Evolutionary conservation across 2,329 filamentous ascomycete genomes (phyloP).

Genomic region (Sclerotinia borealis): DNA sequence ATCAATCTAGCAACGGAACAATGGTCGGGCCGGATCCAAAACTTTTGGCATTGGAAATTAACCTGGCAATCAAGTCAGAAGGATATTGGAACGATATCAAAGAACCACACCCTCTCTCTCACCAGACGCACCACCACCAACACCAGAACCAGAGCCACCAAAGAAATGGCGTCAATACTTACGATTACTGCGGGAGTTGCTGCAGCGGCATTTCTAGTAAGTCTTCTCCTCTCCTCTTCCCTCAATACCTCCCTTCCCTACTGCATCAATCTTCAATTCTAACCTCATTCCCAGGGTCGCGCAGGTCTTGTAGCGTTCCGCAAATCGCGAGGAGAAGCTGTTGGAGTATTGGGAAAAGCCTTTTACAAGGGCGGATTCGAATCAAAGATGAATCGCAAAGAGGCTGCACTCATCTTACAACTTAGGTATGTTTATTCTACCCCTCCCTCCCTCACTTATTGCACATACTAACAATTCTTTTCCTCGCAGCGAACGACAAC

Average conservation of each 20-base stretch:
- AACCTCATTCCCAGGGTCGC: conserved; percentile 58
- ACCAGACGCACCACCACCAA: not conserved
- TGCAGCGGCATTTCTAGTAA: conserved; percentile 59
- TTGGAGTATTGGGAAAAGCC: conserved; percentile 76
- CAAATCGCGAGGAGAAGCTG: conserved; percentile 66
- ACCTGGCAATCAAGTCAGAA: not conserved
- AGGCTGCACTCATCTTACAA: conserved; percentile 85
- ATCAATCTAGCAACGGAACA: not conserved
- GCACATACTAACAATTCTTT: not conserved
- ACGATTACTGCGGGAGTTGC: conserved; percentile 56
- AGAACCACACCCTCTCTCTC: not conserved
- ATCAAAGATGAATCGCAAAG: conserved; percentile 83
- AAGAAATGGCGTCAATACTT: conserved; percentile 51
- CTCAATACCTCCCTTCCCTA: conserved; percentile 14
- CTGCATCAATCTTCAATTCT: not conserved
- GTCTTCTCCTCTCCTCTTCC: conserved; percentile 20
- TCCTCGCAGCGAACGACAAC: conserved; percentile 64
- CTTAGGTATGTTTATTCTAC: conserved; percentile 61
- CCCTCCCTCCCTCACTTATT: too few species aligned
- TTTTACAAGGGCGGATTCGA: conserved; percentile 99
- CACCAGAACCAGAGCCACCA: not conserved
- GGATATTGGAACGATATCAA: not conserved
- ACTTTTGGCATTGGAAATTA: not conserved
- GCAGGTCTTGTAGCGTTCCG: conserved; percentile 86
- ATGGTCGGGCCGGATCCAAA: not conserved